A percentile compares a stretch with the other conserved stretches of the same genome.
Conservation (phyloP, 306 rosid species). For the Mimosa bimucronata region DNA sequence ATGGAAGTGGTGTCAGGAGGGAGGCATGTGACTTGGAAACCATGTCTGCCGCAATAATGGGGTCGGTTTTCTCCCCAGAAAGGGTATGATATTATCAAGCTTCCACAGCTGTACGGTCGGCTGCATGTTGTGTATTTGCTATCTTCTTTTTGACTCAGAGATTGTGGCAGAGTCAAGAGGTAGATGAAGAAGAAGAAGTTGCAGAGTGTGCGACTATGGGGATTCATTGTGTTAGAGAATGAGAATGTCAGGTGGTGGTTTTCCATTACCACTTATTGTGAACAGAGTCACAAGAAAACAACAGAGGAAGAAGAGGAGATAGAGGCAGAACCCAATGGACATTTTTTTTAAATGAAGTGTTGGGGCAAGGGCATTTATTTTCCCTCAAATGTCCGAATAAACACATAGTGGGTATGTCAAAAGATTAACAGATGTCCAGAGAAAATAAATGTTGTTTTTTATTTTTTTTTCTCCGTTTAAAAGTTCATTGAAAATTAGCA, state of each 20-base stretch:
- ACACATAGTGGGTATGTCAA: too few species aligned
- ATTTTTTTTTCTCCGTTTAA: too few species aligned
- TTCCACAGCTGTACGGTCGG: background rate
- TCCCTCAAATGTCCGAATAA: too few species aligned
- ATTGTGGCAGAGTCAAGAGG: background rate
- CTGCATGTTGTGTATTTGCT: background rate
- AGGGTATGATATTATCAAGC: conserved; percentile 34
- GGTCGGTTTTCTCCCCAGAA: conserved; percentile 37
- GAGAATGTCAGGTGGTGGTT: background rate
- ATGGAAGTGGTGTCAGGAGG: background rate
- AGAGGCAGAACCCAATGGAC: background rate
- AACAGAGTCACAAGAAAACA: background rate
- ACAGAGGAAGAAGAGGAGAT: background rate
- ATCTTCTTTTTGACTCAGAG: background rate
- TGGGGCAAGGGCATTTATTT: too few species aligned
- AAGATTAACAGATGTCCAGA: too few species aligned
- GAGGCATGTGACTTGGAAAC: conserved; percentile 23
- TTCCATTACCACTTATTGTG: background rate
- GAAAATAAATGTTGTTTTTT: too few species aligned
- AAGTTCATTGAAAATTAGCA: too few species aligned
- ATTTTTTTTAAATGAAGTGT: background rate
- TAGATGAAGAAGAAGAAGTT: background rate
- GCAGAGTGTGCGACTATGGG: background rate
- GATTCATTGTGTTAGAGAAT: background rate
- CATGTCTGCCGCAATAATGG: background rate